Evolutionary conservation across 306 rosid genomes (phyloP), one percentile per base, ranked within the genome.

Genomic region (Neltuma alba): DNA sequence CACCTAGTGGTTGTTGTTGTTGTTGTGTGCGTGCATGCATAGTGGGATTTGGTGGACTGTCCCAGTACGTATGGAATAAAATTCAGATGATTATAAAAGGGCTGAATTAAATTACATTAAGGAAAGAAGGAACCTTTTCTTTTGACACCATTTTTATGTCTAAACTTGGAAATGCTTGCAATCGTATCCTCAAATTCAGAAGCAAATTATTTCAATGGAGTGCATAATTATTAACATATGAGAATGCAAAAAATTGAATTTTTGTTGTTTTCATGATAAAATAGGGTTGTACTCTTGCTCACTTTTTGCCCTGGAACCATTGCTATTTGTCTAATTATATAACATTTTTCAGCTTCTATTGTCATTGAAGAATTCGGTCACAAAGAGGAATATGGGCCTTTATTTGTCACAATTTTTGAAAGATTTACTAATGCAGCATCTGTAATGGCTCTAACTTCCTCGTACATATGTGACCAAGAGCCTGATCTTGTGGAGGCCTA

Each of bases 401-500:
- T 92, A 73, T 92, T 89, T 88, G 91, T 92, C 76, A 89, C 92
- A 74, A 88, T 85, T 7, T 88, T 94, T 81, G 98, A 92, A 90
- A 89, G 98, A 85, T 92, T 92, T 91, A 91, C 98, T 6, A 86
- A 89, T 78, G 89, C 98, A 61, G 79, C 88, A 76, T 94, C 97
- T 34, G 94, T 94, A 76, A 82, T 84, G 94, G 98, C 97, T 89
- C 91, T 92, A 80, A 94, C 89, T 81, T 94, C 97, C 70, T 92
- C 98, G 34, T 94, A 94, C 77, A 88, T 94, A 80, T 94, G 98
- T 76, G 98, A 94, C 82, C 98, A 94, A 92, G 97, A 92, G 83
- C 98, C 98, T 79, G 97, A 94, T 88, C 94, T 94, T 74, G 98
- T 94, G 82, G 98, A 94, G 92, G 96, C 94, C 42, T 94, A 94